Evolutionary conservation across 306 rosid genomes (phyloP).

Genomic region (Fragaria iinumae): DNA sequence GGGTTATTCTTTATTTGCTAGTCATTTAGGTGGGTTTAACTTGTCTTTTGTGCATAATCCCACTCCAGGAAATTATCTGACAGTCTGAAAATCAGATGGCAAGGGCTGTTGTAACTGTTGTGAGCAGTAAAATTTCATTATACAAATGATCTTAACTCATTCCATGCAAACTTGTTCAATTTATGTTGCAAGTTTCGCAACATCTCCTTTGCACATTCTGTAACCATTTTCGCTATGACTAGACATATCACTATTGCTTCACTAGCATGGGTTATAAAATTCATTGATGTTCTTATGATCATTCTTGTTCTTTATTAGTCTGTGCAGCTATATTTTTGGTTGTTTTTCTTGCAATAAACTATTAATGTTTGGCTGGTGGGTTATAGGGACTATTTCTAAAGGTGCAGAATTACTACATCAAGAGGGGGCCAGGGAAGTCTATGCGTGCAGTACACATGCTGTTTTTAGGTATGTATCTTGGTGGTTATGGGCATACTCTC

Average conservation of each 20-base stretch:
- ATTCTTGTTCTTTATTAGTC: not conserved
- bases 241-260: not conserved
- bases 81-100: not conserved
- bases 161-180: not conserved
- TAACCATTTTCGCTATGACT: not conserved
- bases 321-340: not conserved
- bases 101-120: not conserved
- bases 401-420: constrained; percentile 95
- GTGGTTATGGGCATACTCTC: not conserved
- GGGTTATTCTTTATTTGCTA: not conserved
- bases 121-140: not conserved
- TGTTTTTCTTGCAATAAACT: constrained; percentile 8
- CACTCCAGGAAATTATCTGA: not conserved
- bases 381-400: constrained; percentile 75
- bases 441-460: constrained; percentile 94
- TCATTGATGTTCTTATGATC: not conserved
- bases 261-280: not conserved
- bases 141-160: not conserved
- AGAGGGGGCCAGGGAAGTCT: constrained; percentile 96
- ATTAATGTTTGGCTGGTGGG: constrained; percentile 22
- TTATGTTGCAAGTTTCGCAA: not conserved
- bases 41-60: not conserved
- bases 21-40: not conserved
- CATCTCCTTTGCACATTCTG: not conserved
- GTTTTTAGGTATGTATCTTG: constrained; percentile 64